phyloP scores from a whole-genome alignment of 2,329 filamentous ascomycete species.

The Albifimbria verrucaria region DNA sequence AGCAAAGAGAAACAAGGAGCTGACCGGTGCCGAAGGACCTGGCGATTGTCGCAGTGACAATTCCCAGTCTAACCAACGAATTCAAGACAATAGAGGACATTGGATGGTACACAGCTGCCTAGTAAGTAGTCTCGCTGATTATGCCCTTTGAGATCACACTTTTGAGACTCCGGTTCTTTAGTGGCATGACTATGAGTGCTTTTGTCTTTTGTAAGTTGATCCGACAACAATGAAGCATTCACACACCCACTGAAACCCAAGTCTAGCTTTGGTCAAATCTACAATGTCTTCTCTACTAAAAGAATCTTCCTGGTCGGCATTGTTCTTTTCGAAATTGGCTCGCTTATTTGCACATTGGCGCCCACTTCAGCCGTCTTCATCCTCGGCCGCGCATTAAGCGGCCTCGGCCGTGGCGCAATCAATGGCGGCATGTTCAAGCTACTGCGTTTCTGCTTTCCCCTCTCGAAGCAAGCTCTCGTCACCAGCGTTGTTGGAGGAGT shows the following conservation, averaged over 20 bases:
- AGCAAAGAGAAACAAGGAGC: not conserved
- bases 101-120: slow-evolving; percentile 22
- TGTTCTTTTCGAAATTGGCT: slow-evolving; percentile 27
- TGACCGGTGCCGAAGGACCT: slow-evolving; percentile 15
- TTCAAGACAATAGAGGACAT: slow-evolving; percentile 21
- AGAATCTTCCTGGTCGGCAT: slow-evolving; percentile 22
- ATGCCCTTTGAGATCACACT: not conserved
- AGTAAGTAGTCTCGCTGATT: slow-evolving; percentile 3
- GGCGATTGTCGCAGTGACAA: slow-evolving; percentile 16
- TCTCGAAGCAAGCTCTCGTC: slow-evolving; percentile 14
- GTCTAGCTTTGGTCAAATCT: slow-evolving; percentile 25
- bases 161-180: not conserved
- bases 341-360: slow-evolving; percentile 31
- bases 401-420: slow-evolving; percentile 25
- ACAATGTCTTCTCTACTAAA: slow-evolving; percentile 26
- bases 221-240: too few relatives aligned
- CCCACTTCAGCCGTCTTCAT: slow-evolving; percentile 31
- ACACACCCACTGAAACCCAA: too few relatives aligned
- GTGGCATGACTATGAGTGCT: slow-evolving; percentile 19
- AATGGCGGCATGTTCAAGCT: slow-evolving; percentile 21
- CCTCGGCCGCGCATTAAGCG: slow-evolving; percentile 32
- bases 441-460: slow-evolving; percentile 16
- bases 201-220: slow-evolving; percentile 15
- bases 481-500: slow-evolving; percentile 16
- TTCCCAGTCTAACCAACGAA: slow-evolving; percentile 19